Conservation (phyloP, 2,329 filamentous ascomycete species). For the Botrytis deweyae region DNA sequence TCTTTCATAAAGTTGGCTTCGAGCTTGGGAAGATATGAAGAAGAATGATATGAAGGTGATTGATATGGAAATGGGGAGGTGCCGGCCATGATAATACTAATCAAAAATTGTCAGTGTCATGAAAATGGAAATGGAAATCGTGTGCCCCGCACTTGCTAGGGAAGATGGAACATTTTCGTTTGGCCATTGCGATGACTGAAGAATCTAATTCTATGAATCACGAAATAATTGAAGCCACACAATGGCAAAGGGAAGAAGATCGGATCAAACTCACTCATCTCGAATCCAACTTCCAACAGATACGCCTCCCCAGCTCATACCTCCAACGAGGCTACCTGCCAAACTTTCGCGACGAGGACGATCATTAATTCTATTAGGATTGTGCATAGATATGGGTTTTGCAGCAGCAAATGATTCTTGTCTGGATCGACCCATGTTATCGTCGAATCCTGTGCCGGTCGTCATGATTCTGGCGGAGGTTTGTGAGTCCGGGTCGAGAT, state of each 20-base stretch:
- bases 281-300: constrained; percentile 96
- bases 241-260: not conserved
- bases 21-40: constrained; percentile 92
- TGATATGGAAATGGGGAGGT: constrained; percentile 90
- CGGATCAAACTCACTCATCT: constrained; percentile 77
- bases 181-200: not conserved
- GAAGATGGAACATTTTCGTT: not conserved
- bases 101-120: constrained; percentile 30
- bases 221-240: not conserved
- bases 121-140: not conserved
- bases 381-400: constrained; percentile 65
- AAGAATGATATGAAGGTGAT: constrained; percentile 95
- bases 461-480: constrained; percentile 53
- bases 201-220: not conserved
- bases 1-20: constrained; percentile 98
- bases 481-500: constrained; percentile 35
- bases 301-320: constrained; percentile 96
- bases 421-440: constrained; percentile 51
- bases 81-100: constrained; percentile 89
- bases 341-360: constrained; percentile 61
- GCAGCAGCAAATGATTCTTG: constrained; percentile 66
- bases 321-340: constrained; percentile 67
- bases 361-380: constrained; percentile 59
- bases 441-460: constrained; percentile 51
- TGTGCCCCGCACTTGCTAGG: constrained; percentile 11